These are phyloP conservation scores for Suillus paluster DNA, from an alignment of 768 basidiomycete genomes.

Conservation along the genomic window DNA sequence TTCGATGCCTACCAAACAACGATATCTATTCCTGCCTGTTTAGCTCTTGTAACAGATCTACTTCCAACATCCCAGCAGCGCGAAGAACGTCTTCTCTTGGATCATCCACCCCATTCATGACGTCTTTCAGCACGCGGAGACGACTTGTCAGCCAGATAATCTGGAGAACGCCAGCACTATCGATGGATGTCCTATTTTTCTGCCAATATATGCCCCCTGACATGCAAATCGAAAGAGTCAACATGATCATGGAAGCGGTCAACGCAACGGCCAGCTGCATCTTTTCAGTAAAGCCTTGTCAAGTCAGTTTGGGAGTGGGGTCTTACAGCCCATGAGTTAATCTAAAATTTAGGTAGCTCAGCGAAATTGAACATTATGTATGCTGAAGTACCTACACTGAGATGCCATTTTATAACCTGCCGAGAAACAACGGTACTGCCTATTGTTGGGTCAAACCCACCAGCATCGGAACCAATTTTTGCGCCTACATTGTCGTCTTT, in stretches of 20 bases:
- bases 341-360: conserved; percentile 7
- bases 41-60: conserved; percentile 1
- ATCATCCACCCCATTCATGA: conserved; percentile 4
- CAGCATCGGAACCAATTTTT: conserved; percentile 7
- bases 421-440: conserved; percentile 10
- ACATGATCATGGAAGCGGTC: conserved; percentile 10
- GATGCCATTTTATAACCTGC: conserved; percentile 8
- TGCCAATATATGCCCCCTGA: neutral
- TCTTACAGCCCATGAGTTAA: conserved; percentile 19
- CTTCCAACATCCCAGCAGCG: conserved; percentile 16
- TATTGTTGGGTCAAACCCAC: conserved; percentile 10
- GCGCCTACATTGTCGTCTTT: conserved; percentile 10
- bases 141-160: conserved; percentile 15
- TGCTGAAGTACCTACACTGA: conserved; percentile 16
- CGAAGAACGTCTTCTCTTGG: conserved; percentile 9
- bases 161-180: conserved; percentile 18
- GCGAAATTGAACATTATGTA: no score
- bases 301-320: neutral
- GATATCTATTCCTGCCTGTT: neutral
- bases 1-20: neutral
- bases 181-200: neutral
- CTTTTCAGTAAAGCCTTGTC: neutral
- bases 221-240: conserved; percentile 4
- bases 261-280: conserved; percentile 12
- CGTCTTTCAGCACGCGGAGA: conserved; percentile 6